Conservation (phyloP, 192 early-diverging fungal genomes). For the Coemansia sp. region DNA sequence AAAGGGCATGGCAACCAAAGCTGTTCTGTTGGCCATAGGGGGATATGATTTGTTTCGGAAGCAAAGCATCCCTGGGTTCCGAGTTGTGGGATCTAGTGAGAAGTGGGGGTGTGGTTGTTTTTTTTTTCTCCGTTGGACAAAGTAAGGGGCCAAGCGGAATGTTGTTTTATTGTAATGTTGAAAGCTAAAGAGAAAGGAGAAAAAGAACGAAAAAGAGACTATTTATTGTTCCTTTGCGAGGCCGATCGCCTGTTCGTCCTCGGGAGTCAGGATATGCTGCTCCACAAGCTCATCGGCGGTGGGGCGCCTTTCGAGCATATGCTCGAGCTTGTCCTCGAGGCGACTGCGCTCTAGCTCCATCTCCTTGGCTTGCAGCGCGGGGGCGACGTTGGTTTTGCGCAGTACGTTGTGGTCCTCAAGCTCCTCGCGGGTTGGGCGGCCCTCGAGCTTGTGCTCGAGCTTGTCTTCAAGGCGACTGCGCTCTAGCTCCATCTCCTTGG, state of each 20-base stretch:
- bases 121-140: too few species aligned
- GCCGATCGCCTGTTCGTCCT: constrained; percentile 10
- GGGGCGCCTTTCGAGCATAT: constrained; percentile 63
- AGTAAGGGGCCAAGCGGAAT: too few species aligned
- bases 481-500: constrained; percentile 27
- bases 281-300: constrained; percentile 60
- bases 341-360: constrained; percentile 30
- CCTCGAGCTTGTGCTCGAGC: constrained; percentile 60
- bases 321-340: constrained; percentile 59
- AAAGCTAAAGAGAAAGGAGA: neutral
- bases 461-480: constrained; percentile 53
- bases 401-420: constrained; percentile 65
- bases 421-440: constrained; percentile 60
- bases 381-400: constrained; percentile 44
- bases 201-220: neutral
- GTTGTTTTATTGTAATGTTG: neutral
- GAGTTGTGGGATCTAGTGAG: neutral
- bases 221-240: neutral
- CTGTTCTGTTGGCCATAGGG: neutral
- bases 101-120: neutral
- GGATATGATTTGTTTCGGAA: too few species aligned
- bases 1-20: too few species aligned
- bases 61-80: neutral
- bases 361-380: constrained; percentile 42
- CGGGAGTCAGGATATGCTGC: constrained; percentile 59